Conservation (phyloP, 2,329 filamentous ascomycete species). For the Clarireedia homoeocarpa region DNA sequence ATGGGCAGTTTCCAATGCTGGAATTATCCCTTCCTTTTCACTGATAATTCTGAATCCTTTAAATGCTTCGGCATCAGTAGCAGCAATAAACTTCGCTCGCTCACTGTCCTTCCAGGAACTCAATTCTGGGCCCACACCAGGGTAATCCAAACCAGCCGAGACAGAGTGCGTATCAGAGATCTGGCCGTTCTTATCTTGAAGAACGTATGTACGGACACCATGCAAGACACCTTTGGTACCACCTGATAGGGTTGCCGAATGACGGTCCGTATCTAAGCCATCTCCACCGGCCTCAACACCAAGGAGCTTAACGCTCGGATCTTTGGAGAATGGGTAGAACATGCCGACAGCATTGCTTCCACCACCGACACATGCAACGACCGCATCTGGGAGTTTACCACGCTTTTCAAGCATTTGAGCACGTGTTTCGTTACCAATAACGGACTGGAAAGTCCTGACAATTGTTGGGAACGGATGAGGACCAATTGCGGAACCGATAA, state of each 20-base stretch:
- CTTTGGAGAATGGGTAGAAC: conserved; percentile 93
- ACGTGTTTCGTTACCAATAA: conserved; percentile 94
- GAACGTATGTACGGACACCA: conserved; percentile 89
- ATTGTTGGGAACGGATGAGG: conserved; percentile 98
- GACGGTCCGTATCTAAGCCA: conserved; percentile 74
- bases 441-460: conserved; percentile 92
- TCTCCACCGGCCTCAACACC: conserved; percentile 95
- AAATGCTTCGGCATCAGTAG: conserved; percentile 87
- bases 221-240: conserved; percentile 90
- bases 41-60: conserved; percentile 76
- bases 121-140: conserved; percentile 90
- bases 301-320: conserved; percentile 76
- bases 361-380: conserved; percentile 93
- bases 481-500: conserved; percentile 94
- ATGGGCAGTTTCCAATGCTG: conserved; percentile 88
- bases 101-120: conserved; percentile 85
- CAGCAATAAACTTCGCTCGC: conserved; percentile 81
- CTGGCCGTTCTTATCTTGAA: conserved; percentile 89
- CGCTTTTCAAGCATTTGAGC: conserved; percentile 77
- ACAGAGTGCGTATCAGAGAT: conserved; percentile 94
- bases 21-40: conserved; percentile 92
- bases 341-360: conserved; percentile 94
- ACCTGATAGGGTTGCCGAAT: conserved; percentile 80
- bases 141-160: conserved; percentile 93
- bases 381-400: conserved; percentile 87